Evolutionary conservation across 2,329 filamentous ascomycete genomes (phyloP), one percentile per base, ranked within the genome.

Genomic region (Sporothrix protearum): DNA sequence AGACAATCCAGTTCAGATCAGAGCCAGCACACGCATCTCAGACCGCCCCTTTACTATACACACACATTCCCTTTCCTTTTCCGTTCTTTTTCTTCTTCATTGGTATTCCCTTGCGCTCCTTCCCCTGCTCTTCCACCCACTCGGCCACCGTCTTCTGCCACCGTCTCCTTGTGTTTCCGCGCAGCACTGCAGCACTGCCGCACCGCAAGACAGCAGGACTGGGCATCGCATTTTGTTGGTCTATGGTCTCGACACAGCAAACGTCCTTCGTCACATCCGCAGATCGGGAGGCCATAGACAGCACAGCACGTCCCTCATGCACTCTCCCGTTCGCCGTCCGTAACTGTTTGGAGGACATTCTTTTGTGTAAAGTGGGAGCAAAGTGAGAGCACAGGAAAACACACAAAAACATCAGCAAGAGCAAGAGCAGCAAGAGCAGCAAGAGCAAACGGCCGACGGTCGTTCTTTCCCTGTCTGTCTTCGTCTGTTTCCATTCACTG

Each of bases 281-380:
- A 55, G 71, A 71, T 71, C 70, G 70, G 63, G 42, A 33, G 28
- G 63, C 63, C 53, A 67, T 49, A 69, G 42, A 68, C 36, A 68
- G n/a, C 45, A 51, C 33, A 64, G 59, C 59, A 64, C 59, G 61
- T 53, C 66, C 53, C 63, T 70, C 71, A 70, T 72, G 71, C 71
- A 61, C 42, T 55, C 33, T 64, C 30, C 71, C 71, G 63, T 57
- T 66, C 9, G 42, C 63, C 39, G 47, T 47, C 63, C 63, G 45
- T 25, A 49, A 30, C 63, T 9, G 42, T 49, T 49, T 66, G 28
- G 63, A 49, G 25, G 63, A 47, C 36, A 14, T 64, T 64, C 9
- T 45, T 39, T 64, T 64, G 59, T 64, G 59, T 64, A 36, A 57
- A 59, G 55, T 59, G n/a, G 59, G 12, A 47, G 59, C 36, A 63